Evolutionary conservation across 257 asterid species (phyloP).

Genomic region (Craterostigma plantagineum): DNA sequence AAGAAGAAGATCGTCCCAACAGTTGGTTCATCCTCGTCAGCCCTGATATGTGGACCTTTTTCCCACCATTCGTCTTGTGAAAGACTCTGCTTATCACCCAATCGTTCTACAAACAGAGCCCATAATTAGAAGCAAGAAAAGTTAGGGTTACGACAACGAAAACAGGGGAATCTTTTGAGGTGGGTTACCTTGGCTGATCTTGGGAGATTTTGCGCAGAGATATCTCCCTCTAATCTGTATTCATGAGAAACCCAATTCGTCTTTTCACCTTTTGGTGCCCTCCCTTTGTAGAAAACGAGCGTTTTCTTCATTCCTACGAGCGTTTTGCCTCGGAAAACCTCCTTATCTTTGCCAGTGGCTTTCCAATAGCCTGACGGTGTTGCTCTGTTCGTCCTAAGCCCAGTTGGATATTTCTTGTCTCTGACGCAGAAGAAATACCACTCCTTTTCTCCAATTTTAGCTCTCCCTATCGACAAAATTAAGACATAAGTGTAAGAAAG

Average conservation of each 20-base stretch:
- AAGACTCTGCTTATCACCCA: conserved; percentile 5
- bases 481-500: background rate
- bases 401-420: conserved; percentile 3
- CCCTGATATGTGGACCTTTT: conserved; percentile 2
- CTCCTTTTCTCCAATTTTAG: background rate
- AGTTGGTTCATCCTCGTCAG: too few species aligned
- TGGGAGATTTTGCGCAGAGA: background rate
- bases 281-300: conserved; percentile 2
- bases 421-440: conserved; percentile 3
- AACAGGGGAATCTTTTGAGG: background rate
- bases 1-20: too few species aligned
- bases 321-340: conserved; percentile 1
- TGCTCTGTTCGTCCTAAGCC: conserved; percentile 5
- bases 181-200: background rate
- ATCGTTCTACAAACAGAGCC: background rate
- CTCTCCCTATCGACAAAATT: background rate
- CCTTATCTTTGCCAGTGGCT: conserved; percentile 2
- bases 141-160: background rate
- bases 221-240: background rate
- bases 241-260: conserved; percentile 3
- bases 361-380: conserved; percentile 1
- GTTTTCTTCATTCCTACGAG: conserved; percentile 5
- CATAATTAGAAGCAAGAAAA: background rate
- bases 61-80: conserved; percentile 1
- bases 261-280: conserved; percentile 3